Evolutionary conservation across 371 early-diverging fungal genomes (phyloP), one percentile per base, ranked within the genome.

Genomic region (Choanephora cucurbitarum): DNA sequence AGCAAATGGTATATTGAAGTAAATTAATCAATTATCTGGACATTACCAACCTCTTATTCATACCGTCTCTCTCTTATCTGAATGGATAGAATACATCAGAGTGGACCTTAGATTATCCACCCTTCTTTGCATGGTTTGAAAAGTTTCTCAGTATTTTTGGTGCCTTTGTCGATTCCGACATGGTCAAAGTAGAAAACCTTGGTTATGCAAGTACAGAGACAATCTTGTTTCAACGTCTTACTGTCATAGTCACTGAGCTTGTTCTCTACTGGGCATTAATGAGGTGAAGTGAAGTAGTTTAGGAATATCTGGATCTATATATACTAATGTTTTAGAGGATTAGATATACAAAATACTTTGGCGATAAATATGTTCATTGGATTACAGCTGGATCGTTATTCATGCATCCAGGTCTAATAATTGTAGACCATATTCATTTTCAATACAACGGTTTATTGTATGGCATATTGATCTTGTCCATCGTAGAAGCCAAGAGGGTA

Each of bases 21-120:
- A 76, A 44, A 55, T 37, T 19, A 18, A 67, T n/a, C n/a, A n/a
- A n/a, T n/a, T n/a, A n/a, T n/a, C n/a, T n/a, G n/a, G n/a, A n/a
- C n/a, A n/a, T n/a, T n/a, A n/a, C n/a, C n/a, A n/a, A n/a, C n/a
- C n/a, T n/a, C n/a, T n/a, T n/a, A n/a, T n/a, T n/a, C n/a, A n/a
- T n/a, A n/a, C n/a, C n/a, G n/a, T n/a, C n/a, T n/a, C n/a, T n/a
- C n/a, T n/a, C n/a, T n/a, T n/a, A n/a, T n/a, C n/a, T n/a, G n/a
- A n/a, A n/a, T n/a, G n/a, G n/a, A n/a, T n/a, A 89, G 88, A 79
- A 82, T 51, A 90, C 90, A 24, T 94, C 95, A 44, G 91, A 93
- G 70, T 97, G 98, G 97, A 98, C 98, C 7, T 75, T 93, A 22
- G 98, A 98, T 73, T 98, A 98, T 67, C 98, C 97, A 23, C 98